Evolutionary conservation across 2,329 filamentous ascomycete species (phyloP).

Genomic region (Diaporthe batatas): DNA sequence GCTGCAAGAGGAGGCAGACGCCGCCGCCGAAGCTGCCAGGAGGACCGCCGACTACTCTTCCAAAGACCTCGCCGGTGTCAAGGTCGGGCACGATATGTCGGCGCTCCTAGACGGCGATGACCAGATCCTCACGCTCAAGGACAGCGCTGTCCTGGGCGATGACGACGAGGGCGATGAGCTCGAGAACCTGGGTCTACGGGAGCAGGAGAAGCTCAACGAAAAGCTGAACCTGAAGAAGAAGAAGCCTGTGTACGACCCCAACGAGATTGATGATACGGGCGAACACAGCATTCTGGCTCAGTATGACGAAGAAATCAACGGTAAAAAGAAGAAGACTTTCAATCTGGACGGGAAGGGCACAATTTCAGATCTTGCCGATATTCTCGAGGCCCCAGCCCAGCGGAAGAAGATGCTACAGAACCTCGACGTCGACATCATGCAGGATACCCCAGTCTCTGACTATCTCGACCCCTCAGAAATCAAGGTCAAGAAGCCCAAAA

Average conservation of each 20-base stretch:
- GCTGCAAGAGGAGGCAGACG: conserved; percentile 81
- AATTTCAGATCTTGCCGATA: conserved; percentile 72
- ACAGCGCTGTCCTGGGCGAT: conserved; percentile 85
- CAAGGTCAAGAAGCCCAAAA: conserved; percentile 96
- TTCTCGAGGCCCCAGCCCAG: conserved; percentile 59
- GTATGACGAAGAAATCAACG: conserved; percentile 95
- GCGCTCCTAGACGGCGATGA: conserved; percentile 87
- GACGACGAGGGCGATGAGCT: conserved; percentile 93
- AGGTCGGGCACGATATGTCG: conserved; percentile 88
- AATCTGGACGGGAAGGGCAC: conserved; percentile 85
- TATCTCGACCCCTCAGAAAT: conserved; percentile 89
- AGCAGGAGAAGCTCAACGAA: conserved; percentile 80
- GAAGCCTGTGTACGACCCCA: conserved; percentile 88
- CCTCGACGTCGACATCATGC: conserved; percentile 79
- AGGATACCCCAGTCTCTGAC: conserved; percentile 79
- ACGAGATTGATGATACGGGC: conserved; percentile 76
- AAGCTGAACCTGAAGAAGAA: conserved; percentile 90
- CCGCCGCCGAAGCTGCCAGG: conserved; percentile 76
- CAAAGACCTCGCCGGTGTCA: conserved; percentile 89
- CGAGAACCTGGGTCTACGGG: conserved; percentile 79
- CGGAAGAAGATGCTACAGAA: conserved; percentile 76
- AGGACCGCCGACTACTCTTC: conserved; percentile 81
- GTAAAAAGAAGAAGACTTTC: conserved; percentile 89
- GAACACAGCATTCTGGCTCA: conserved; percentile 82
- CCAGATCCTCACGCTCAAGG: conserved; percentile 94